A percentile compares a stretch with the other conserved stretches of the same genome.
Conservation (phyloP, 148 eudicot species). For the Silene latifolia region DNA sequence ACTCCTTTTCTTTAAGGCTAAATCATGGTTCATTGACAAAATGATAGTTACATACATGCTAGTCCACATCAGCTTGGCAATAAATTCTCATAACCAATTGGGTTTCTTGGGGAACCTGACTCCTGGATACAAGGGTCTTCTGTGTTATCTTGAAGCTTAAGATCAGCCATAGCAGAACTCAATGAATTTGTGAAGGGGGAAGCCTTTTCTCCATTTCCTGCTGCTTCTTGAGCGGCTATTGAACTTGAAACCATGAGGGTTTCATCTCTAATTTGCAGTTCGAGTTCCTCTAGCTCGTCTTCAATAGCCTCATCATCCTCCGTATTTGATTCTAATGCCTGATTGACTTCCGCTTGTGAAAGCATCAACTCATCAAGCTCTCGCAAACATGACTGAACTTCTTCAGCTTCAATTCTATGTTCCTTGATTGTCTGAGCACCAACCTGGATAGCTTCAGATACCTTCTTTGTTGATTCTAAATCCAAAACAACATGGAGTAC, state of each 20-base stretch:
- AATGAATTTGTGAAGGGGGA: constrained; percentile 36
- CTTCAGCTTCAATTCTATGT: constrained; percentile 50
- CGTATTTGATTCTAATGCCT: constrained; percentile 41
- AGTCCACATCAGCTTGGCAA: constrained; percentile 15
- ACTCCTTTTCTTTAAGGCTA: too few relatives aligned
- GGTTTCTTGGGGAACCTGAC: constrained; percentile 4
- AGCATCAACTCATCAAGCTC: constrained; percentile 63
- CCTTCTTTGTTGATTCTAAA: constrained; percentile 84
- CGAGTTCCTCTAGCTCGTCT: constrained; percentile 60
- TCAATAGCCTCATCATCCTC: constrained; percentile 63
- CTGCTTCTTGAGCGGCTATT: constrained; percentile 13
- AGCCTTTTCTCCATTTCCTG: constrained; percentile 22
- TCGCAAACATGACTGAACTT: constrained; percentile 57
- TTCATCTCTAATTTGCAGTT: constrained; percentile 43
- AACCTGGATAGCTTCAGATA: constrained; percentile 69
- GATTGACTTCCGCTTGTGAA: constrained; percentile 48
- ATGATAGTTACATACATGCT: background rate
- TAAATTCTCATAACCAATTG: constrained; percentile 8
- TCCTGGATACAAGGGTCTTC: constrained; percentile 2
- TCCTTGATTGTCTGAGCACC: constrained; percentile 68
- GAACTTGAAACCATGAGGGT: constrained; percentile 23
- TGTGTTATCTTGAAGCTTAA: constrained; percentile 33
- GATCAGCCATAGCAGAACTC: constrained; percentile 48
- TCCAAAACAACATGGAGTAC: constrained; percentile 60
- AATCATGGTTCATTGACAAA: too few relatives aligned